These are phyloP conservation scores for Eremothecium cymbalariae DNA, from an alignment of 1,139 yeast genomes.

Conservation along the genomic window DNA sequence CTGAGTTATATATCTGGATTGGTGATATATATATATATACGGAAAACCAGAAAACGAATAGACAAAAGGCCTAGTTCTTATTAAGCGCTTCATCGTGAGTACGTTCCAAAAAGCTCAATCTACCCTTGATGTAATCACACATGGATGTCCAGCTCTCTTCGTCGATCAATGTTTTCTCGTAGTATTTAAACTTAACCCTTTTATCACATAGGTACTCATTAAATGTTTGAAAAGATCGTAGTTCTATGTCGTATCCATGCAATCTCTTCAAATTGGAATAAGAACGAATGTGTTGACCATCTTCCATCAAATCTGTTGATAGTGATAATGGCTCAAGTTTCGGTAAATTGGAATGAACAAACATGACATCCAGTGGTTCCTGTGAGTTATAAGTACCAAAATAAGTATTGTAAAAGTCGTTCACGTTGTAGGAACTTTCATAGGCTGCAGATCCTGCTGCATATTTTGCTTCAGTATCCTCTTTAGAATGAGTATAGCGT, in stretches of 20 bases:
- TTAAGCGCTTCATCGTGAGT: slow-evolving; percentile 19
- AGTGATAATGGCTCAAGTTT: slow-evolving; percentile 27
- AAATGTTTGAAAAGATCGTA: slow-evolving; percentile 24
- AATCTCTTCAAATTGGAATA: slow-evolving; percentile 22
- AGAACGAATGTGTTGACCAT: slow-evolving; percentile 27
- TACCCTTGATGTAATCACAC: slow-evolving; percentile 24
- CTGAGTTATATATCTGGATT: too few species aligned
- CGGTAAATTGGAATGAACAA: slow-evolving; percentile 30
- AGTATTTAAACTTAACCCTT: slow-evolving; percentile 20
- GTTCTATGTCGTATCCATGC: slow-evolving; percentile 27
- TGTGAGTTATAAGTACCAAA: slow-evolving; percentile 14
- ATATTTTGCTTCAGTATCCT: slow-evolving; percentile 15
- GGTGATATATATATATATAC: too few species aligned
- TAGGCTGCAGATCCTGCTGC: slow-evolving; percentile 9
- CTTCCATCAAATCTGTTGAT: slow-evolving; percentile 22
- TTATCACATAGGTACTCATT: slow-evolving; percentile 24
- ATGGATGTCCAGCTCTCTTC: slow-evolving; percentile 15
- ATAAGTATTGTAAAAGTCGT: slow-evolving; percentile 20
- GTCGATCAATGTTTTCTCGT: slow-evolving; percentile 16
- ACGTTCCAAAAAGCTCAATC: slow-evolving; percentile 17
- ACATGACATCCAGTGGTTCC: slow-evolving; percentile 24
- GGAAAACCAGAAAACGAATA: too few species aligned
- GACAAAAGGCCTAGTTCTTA: too few species aligned
- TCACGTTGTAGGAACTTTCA: slow-evolving; percentile 21
- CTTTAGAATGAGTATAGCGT: slow-evolving; percentile 17